Evolutionary conservation across 192 early-diverging fungal species (phyloP).

Genomic region (Mortierella hygrophila): DNA sequence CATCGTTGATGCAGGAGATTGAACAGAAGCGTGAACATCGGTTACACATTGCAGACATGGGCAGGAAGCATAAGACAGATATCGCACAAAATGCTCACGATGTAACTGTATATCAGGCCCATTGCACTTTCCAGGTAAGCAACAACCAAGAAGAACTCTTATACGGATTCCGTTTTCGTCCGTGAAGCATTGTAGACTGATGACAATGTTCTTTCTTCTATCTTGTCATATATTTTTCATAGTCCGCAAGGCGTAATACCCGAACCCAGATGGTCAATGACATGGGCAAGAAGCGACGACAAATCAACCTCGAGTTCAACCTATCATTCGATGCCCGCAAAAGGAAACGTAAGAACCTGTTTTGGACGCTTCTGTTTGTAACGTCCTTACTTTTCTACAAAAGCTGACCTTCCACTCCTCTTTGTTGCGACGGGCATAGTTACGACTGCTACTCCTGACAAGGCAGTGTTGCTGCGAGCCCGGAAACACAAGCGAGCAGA

Average conservation of each 20-base stretch:
- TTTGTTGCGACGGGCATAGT: neutral
- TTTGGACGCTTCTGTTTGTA: neutral
- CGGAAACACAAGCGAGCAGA: constrained; percentile 53
- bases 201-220: neutral
- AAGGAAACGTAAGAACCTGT: constrained; percentile 25
- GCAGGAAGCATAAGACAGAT: constrained; percentile 57
- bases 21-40: constrained; percentile 64
- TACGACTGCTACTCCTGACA: constrained; percentile 43
- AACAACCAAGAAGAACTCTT: neutral
- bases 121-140: constrained; percentile 53
- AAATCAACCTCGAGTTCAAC: constrained; percentile 34
- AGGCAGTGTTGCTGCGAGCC: constrained; percentile 44
- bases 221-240: neutral
- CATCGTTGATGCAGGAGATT: constrained; percentile 64
- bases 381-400: neutral
- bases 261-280: constrained; percentile 22
- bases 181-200: neutral
- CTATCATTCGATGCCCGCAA: constrained; percentile 28
- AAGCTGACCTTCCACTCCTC: neutral
- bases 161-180: neutral
- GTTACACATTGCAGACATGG: constrained; percentile 58
- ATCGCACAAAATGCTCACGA: constrained; percentile 57
- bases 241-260: constrained; percentile 34
- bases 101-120: constrained; percentile 62
- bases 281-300: constrained; percentile 33